Conservation (phyloP, 176 grass and related monocot genomes). For the Oryza brachyantha region DNA sequence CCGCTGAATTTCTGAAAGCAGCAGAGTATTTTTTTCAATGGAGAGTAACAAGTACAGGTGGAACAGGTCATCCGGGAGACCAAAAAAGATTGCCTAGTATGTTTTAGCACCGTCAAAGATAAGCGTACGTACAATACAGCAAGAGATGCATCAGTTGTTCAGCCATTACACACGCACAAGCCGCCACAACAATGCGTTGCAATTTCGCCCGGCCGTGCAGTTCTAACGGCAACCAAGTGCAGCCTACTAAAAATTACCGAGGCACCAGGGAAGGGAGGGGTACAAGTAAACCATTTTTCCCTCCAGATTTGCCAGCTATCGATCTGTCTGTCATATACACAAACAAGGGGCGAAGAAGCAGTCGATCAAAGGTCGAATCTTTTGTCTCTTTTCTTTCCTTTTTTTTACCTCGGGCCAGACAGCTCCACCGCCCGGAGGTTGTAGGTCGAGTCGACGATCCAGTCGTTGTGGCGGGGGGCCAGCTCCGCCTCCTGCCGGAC, state of each 20-base stretch:
- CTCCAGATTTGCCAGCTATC: background rate
- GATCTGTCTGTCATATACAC: constrained; percentile 24
- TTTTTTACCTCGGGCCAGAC: constrained; percentile 58
- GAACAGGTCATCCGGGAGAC: background rate
- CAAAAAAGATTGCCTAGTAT: background rate
- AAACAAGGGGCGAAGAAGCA: background rate
- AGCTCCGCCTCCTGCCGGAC: constrained; percentile 57
- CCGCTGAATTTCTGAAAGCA: too few relatives aligned
- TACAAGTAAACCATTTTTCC: background rate
- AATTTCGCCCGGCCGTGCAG: background rate
- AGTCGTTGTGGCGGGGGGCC: constrained; percentile 34
- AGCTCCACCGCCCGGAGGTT: constrained; percentile 51
- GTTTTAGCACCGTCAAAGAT: background rate
- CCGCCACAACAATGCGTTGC: background rate
- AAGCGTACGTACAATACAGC: background rate
- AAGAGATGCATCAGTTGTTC: background rate
- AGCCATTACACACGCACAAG: background rate
- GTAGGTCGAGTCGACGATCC: constrained; percentile 62
- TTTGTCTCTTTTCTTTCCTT: background rate
- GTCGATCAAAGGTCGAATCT: background rate
- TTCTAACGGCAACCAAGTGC: background rate
- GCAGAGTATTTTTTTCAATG: background rate
- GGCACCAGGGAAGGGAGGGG: constrained; percentile 12
- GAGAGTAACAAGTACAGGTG: background rate
- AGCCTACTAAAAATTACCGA: background rate